Evolutionary conservation across 768 basidiomycete genomes (phyloP), one percentile per base, ranked within the genome.

Genomic region (Rhodotorula toruloides): DNA sequence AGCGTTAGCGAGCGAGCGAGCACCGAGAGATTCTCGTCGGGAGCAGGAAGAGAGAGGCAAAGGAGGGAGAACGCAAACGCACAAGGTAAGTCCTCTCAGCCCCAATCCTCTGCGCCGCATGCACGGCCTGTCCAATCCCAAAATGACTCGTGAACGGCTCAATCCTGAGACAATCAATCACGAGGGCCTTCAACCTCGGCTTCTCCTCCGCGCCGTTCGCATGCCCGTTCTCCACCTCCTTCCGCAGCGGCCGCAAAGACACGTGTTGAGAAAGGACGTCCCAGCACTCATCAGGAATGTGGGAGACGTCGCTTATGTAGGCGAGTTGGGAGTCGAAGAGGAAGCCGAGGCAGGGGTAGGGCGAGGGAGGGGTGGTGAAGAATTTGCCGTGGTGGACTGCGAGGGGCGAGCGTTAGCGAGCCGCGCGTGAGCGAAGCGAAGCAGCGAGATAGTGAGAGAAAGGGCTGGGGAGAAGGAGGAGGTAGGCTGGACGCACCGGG

Each of bases 221-320:
- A 5, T n/a, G 22, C 12, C 12, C 47, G 17, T 46, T 46, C 21
- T 48, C 25, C 25, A 57, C 31, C 19, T 34, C 25, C 25, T 44
- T 17, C 13, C 43, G 54, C 25, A 19, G 13, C 37, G 56, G 31
- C 3, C 53, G 63, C 1, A 65, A 27, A 0, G 53, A 43, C 48
- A 63, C 21, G 34, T 58, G 44, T 0, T 22, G 16, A 0, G 42
- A 40, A 22, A 67, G 40, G 14, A 31, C 19, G 27, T 54, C 32
- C 88, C 88, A 90, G 46, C 85, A 83, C 42, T 83, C 81, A 13
- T 87, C 84, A 3, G 91, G 90, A 60, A 94, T 88, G 71, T 83
- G 78, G 14, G 87, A 89, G 47, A 87, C 88, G 76, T 96, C 92
- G 34, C 87, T 87, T 65, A 94, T 81, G 78, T 93, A 93, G 21